Base-by-base conservation (phyloP, 2,329 filamentous ascomycete genomes). In the Byssothecium circinans region DNA sequence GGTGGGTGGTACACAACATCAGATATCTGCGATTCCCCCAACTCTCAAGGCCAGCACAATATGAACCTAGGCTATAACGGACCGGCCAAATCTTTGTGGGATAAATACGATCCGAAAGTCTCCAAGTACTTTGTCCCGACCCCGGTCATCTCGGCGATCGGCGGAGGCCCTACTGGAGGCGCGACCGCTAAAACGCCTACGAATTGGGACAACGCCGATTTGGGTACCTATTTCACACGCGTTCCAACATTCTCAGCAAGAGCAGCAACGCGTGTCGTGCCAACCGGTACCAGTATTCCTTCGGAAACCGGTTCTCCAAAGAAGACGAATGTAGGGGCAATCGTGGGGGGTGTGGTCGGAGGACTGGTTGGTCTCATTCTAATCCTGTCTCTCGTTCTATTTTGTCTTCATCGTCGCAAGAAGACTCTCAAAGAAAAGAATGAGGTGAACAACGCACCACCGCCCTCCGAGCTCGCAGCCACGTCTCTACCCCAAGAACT, bases 1-100 rank as follows among this genome's bases (percentile, higher is more conserved):
- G 83, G 84, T 18, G 84, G 84, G 15, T 77, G 75, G 37, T 83
- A 84, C 50, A 78, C 81, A 0, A 57, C 73, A 8, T 68, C 61
- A 10, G 65, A 74, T 29, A 57, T 70, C 5, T 86, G 82, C 56
- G 82, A 86, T 58, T 70, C 71, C n/a, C 72, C 74, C 1, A 68
- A 70, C 11, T 72, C 78, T 19, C 81, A 77, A 73, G 82, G 79
- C 4, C 77, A 77, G 10, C 82, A 85, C 63, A 80, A 81, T 49
- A 67, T 81, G 48, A 77, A 83, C 56, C 64, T 83, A 19, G 78
- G 81, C 18, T 70, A 76, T 44, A 76, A 78, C 25, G 79, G 78
- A 41, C 60, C 69, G 4, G 66, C 75, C 32, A 68, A 74, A 19
- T 71, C 68, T 5, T 63, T 75, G 8, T 85, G 82, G 82, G 73